Percentiles rank a stretch among this genome's conserved stretches.
These are phyloP conservation scores for Wickerhamiella dianesei DNA, from an alignment of 805 yeast genomes.

Conservation along the genomic window DNA sequence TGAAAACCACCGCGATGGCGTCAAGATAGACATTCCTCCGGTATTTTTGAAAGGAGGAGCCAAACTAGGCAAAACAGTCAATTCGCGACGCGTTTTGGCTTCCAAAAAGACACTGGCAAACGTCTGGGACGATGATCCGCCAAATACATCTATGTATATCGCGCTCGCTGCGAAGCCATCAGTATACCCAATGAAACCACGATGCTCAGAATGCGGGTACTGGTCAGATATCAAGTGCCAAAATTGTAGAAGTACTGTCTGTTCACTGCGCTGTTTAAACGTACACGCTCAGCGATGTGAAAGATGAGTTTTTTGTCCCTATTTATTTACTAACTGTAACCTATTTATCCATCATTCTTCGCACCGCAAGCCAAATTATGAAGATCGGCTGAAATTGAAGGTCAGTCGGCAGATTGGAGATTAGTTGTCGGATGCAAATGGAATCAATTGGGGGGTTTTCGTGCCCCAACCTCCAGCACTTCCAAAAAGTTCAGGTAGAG, in stretches of 20 bases:
- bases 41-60: conserved; percentile 18
- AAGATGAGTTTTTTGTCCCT: not conserved
- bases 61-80: conserved; percentile 21
- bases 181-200: conserved; percentile 25
- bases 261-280: conserved; percentile 25
- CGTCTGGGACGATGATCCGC: conserved; percentile 30
- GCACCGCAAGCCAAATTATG: not conserved
- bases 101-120: conserved; percentile 28
- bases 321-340: conserved; percentile 3
- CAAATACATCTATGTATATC: conserved; percentile 20
- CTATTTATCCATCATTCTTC: not conserved
- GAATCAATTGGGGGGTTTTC: not conserved
- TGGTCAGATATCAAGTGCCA: conserved; percentile 26
- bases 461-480: conserved; percentile 18
- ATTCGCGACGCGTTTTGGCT: conserved; percentile 26
- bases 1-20: conserved; percentile 18
- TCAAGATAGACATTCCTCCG: conserved; percentile 18
- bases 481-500: conserved; percentile 11
- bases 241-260: conserved; percentile 27
- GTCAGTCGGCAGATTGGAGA: no score
- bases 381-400: no score
- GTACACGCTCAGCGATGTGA: conserved; percentile 26
- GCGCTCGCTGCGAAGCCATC: conserved; percentile 25
- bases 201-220: conserved; percentile 32
- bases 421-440: no score